These are phyloP conservation scores for Tricholomella constricta DNA, from an alignment of 768 basidiomycete genomes.

Conservation along the genomic window DNA sequence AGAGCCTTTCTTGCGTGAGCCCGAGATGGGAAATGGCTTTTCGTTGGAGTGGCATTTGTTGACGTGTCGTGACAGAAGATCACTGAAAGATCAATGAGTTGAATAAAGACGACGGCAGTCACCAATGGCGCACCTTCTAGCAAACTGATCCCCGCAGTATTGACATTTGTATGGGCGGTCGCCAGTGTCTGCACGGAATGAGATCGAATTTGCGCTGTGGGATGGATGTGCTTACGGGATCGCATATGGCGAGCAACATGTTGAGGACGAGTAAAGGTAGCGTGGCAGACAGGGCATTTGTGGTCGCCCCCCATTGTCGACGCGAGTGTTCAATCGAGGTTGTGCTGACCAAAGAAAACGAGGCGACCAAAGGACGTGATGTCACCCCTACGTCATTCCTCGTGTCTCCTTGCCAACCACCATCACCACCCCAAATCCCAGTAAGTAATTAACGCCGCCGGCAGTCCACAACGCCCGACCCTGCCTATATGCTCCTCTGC, in stretches of 20 bases:
- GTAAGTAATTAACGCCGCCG: too few relatives aligned
- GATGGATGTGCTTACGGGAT: slow-evolving; percentile 61
- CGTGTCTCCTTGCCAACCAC: neutral
- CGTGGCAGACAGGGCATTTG: slow-evolving; percentile 85
- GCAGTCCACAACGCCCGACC: too few relatives aligned
- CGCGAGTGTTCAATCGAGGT: slow-evolving; percentile 10
- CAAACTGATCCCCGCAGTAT: slow-evolving; percentile 88
- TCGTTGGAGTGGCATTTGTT: slow-evolving; percentile 88
- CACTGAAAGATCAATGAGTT: slow-evolving; percentile 42
- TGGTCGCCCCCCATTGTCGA: slow-evolving; percentile 76
- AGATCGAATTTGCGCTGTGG: neutral
- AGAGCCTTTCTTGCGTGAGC: slow-evolving; percentile 64
- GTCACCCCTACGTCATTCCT: neutral
- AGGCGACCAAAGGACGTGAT: neutral
- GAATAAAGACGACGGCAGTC: neutral
- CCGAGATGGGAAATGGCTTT: slow-evolving; percentile 48
- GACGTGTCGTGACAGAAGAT: slow-evolving; percentile 82
- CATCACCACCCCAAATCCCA: too few relatives aligned
- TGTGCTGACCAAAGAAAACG: slow-evolving; percentile 5
- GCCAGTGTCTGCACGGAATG: slow-evolving; percentile 65
- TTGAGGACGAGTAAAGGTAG: slow-evolving; percentile 86
- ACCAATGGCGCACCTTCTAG: slow-evolving; percentile 58
- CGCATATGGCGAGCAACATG: slow-evolving; percentile 92
- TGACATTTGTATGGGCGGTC: slow-evolving; percentile 90
- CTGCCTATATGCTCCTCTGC: too few relatives aligned